Conservation (phyloP, 176 grass and related monocot species). For the Eremochloa ophiuroides region DNA sequence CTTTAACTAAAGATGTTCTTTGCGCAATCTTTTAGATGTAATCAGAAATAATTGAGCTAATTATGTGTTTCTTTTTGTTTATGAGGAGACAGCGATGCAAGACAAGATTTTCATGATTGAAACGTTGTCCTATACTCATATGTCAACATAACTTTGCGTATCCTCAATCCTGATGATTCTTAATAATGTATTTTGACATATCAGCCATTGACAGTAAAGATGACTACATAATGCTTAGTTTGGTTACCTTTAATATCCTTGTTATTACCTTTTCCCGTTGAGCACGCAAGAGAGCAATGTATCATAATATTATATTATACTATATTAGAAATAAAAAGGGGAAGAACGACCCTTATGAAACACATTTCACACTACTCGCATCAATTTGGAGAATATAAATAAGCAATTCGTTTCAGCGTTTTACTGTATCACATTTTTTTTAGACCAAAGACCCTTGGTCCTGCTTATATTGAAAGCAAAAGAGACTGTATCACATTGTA, state of each 20-base stretch:
- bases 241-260: background rate
- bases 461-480: too few relatives aligned
- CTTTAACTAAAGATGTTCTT: background rate
- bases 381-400: background rate
- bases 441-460: too few relatives aligned
- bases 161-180: background rate
- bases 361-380: background rate
- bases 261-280: too few relatives aligned
- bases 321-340: background rate
- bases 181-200: background rate
- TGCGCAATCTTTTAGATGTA: background rate
- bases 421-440: background rate
- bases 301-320: too few relatives aligned
- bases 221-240: background rate
- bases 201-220: background rate
- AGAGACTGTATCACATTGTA: background rate
- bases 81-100: background rate
- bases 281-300: background rate
- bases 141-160: background rate
- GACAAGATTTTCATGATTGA: constrained; percentile 6
- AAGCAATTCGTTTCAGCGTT: background rate
- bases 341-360: background rate
- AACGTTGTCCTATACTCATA: background rate
- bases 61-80: background rate
- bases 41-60: background rate